Percentiles rank a stretch among this genome's conserved stretches.
Evolutionary conservation across 768 basidiomycete genomes (phyloP).

Genomic region (Termitomyces sp.): DNA sequence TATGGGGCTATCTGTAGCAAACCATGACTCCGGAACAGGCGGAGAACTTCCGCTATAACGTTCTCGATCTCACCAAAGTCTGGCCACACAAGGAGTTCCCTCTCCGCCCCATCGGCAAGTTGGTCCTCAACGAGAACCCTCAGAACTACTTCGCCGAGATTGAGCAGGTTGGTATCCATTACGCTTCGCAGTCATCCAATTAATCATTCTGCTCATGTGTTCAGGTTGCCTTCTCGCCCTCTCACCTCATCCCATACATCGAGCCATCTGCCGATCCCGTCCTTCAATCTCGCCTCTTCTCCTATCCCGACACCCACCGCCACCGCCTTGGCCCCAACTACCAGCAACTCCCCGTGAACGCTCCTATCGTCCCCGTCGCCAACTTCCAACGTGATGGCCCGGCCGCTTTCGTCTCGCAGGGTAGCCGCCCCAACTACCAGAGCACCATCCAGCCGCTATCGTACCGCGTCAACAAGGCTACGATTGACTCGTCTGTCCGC

Average conservation of each 20-base stretch:
- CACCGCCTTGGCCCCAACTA: conserved; percentile 81
- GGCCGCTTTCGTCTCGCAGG: conserved; percentile 71
- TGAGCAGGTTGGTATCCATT: conserved; percentile 64
- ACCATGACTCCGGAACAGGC: conserved; percentile 92
- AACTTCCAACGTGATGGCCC: conserved; percentile 94
- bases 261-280: conserved; percentile 92
- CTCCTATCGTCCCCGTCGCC: conserved; percentile 62
- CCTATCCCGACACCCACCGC: conserved; percentile 87
- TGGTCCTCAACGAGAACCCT: conserved; percentile 74
- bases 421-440: conserved; percentile 83
- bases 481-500: conserved; percentile 35
- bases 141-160: conserved; percentile 94
- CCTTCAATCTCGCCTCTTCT: conserved; percentile 91
- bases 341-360: conserved; percentile 85
- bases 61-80: conserved; percentile 87
- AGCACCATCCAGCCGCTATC: conserved; percentile 67
- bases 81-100: conserved; percentile 89
- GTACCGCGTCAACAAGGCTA: conserved; percentile 49
- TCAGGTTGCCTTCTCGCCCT: conserved; percentile 80
- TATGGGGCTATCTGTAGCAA: conserved; percentile 45
- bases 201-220: background rate
- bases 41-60: conserved; percentile 84
- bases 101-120: conserved; percentile 82
- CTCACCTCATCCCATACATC: conserved; percentile 82
- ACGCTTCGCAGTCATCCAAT: background rate